Conservation (phyloP, 148 eudicot species). For the Rhododendron griersonianum region DNA sequence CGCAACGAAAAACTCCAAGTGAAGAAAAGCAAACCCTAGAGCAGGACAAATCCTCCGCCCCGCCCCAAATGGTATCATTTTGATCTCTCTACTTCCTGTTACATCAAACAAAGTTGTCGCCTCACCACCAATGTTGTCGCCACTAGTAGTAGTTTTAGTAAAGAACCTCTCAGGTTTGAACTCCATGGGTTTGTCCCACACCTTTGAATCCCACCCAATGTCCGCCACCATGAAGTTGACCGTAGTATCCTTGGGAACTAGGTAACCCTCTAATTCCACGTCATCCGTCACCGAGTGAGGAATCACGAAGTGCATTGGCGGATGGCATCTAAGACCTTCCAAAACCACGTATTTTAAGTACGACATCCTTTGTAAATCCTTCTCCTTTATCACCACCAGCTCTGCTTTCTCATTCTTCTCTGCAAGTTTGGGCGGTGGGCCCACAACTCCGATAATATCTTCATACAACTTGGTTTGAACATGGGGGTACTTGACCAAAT, state of each 20-base stretch:
- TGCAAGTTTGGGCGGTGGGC: not conserved
- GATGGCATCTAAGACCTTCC: not conserved
- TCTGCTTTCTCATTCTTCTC: not conserved
- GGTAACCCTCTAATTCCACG: not conserved
- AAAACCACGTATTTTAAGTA: not conserved
- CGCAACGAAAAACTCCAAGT: not conserved
- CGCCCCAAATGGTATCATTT: not conserved
- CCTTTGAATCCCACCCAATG: not conserved
- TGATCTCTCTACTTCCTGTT: not conserved
- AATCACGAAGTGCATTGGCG: not conserved
- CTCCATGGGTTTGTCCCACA: not conserved
- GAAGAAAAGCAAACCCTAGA: not conserved
- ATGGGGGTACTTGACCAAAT: not conserved
- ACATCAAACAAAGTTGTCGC: not conserved
- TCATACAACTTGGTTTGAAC: not conserved
- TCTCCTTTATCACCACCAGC: not conserved
- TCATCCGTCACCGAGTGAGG: not conserved
- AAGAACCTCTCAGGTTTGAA: not conserved
- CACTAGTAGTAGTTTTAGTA: not conserved
- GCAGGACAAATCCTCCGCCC: not conserved
- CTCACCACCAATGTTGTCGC: not conserved
- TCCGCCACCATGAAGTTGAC: not conserved
- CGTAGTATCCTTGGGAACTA: not conserved
- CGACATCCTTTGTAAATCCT: not conserved
- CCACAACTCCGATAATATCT: not conserved